Evolutionary conservation across 2,329 filamentous ascomycete genomes (phyloP).

Genomic region (Botrytis pseudocinerea): DNA sequence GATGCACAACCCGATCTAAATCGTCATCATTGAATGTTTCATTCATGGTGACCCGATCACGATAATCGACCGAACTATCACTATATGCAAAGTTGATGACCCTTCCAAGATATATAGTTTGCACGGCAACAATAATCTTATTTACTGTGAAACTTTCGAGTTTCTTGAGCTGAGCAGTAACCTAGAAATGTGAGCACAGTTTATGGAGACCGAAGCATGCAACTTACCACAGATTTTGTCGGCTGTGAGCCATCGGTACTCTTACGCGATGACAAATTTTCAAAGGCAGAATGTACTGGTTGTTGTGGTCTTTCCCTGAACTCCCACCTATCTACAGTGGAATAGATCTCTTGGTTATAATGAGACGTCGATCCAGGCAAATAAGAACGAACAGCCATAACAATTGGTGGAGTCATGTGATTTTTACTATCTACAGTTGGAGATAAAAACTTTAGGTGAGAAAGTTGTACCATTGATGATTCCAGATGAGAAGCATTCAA

Average conservation of each 20-base stretch:
- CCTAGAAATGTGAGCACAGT: conserved; percentile 38
- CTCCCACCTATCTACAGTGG: conserved; percentile 81
- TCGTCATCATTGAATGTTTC: conserved; percentile 66
- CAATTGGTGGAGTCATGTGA: conserved; percentile 51
- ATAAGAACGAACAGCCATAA: conserved; percentile 73
- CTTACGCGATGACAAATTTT: conserved; percentile 68
- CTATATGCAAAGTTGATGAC: conserved; percentile 72
- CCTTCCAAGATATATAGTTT: conserved; percentile 68
- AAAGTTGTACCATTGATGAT: conserved; percentile 61
- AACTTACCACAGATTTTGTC: conserved; percentile 35
- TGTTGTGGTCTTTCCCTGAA: conserved; percentile 62
- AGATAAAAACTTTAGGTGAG: conserved; percentile 68
- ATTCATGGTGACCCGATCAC: conserved; percentile 72
- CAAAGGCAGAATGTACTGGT: conserved; percentile 72
- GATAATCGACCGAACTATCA: conserved; percentile 79
- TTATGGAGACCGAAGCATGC: conserved; percentile 18
- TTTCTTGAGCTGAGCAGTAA: conserved; percentile 56
- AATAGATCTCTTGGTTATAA: conserved; percentile 65
- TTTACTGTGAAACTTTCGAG: conserved; percentile 67
- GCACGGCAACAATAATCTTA: conserved; percentile 69
- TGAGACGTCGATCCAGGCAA: conserved; percentile 54
- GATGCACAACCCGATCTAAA: conserved; percentile 63
- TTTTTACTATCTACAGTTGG: conserved; percentile 57
- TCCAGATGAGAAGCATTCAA: conserved; percentile 48
- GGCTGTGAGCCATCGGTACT: conserved; percentile 42